These are phyloP conservation scores for Piper longum DNA, from an alignment of 164 flowering plant species.

Conservation along the genomic window DNA sequence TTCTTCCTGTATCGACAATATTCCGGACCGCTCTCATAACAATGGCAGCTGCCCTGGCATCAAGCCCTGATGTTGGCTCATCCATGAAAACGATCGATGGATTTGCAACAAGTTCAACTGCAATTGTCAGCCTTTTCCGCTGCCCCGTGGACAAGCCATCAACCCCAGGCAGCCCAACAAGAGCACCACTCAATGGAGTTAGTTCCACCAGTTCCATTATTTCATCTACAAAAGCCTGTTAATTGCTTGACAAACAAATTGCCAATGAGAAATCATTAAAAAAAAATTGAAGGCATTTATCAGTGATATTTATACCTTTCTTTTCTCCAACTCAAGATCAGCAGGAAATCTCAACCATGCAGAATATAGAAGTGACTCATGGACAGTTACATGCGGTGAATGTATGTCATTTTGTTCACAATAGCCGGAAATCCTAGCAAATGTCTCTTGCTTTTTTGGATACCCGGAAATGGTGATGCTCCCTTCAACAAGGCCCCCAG, in stretches of 20 bases:
- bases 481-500: slow-evolving; percentile 89
- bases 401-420: slow-evolving; percentile 98
- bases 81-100: slow-evolving; percentile 99
- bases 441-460: slow-evolving; percentile 92
- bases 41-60: slow-evolving; percentile 97
- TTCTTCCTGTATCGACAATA: slow-evolving; percentile 92
- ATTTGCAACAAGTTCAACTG: slow-evolving; percentile 93
- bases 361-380: slow-evolving; percentile 83
- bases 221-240: slow-evolving; percentile 91
- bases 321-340: slow-evolving; percentile 62
- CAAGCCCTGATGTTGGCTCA: slow-evolving; percentile 97
- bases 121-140: slow-evolving; percentile 92
- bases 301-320: slow-evolving; percentile 31
- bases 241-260: slow-evolving; percentile 8
- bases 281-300: not conserved
- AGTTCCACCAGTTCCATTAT: slow-evolving; percentile 99
- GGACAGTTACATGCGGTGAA: slow-evolving; percentile 90
- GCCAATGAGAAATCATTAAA: slow-evolving; percentile 5
- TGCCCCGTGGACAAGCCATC: slow-evolving; percentile 98
- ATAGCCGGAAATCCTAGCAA: slow-evolving; percentile 95
- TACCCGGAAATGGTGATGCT: slow-evolving; percentile 66
- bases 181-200: slow-evolving; percentile 64
- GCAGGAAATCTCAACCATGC: slow-evolving; percentile 87
- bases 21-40: slow-evolving; percentile 99
- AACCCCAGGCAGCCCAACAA: slow-evolving; percentile 88